Evolutionary conservation across 2,329 filamentous ascomycete species (phyloP), one percentile per base, ranked within the genome.

Genomic region (Paraphaeosphaeria minitans): DNA sequence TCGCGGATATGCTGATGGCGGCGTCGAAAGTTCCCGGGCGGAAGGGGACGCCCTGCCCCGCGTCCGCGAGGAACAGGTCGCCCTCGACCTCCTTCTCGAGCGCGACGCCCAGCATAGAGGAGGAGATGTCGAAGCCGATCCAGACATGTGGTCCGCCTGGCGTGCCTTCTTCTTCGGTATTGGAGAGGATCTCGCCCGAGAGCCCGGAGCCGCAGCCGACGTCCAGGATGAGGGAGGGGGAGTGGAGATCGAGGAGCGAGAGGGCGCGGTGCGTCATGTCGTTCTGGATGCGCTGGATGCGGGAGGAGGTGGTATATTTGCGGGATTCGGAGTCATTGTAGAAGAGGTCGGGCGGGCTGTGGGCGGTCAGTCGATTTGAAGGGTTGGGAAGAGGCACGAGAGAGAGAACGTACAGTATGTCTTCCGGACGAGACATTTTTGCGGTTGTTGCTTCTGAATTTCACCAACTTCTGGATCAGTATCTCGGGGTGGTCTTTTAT

Each of bases 291-390:
- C 91, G 93, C 72, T 95, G 92, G 74, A 99, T 98, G 64, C 95
- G 92, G 4, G 93, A 97, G 64, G 89, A 94, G 4, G 94, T 97
- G 9, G 95, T 98, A 83, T 99, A 99, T 83, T 98, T 98, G 76
- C 91, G 90, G 33, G 95, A 94, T 83, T 97, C 94, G 77, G 84
- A 84, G 81, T 98, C 94, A 83, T 97, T 90, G 85, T 99, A 99
- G 83, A 96, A 96, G 74, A 98, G 89, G 80, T 99, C 95, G 65
- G 95, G 94, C 52, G 93, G 92, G 75, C 92, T 96, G 76, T 2
- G 33, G 14, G 42, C 5, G 12, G 43, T 56, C 35, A 50, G 61
- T n/a, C 3, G 56, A 39, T 22, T 46, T 55, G 45, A 59, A 43
- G 56, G 64, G 61, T 60, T 52, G 58, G 55, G 53, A 54, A 49